Conservation (phyloP, 192 early-diverging fungal genomes). For the Rhizophagus clarus region DNA sequence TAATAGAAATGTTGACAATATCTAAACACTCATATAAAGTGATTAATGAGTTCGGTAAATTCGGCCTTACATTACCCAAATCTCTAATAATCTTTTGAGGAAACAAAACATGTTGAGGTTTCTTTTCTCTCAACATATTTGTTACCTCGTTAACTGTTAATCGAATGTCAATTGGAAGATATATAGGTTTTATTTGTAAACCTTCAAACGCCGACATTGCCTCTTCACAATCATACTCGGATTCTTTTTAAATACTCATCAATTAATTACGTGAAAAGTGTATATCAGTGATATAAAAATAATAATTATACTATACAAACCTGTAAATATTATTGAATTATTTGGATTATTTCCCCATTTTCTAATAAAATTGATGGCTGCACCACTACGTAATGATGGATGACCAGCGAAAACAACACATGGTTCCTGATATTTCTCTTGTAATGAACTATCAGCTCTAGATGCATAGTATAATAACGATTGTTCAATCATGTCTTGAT, state of each 20-base stretch:
- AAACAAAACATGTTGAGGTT: constrained; percentile 42
- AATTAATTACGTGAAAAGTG: neutral
- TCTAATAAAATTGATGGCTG: constrained; percentile 46
- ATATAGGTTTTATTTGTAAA: constrained; percentile 35
- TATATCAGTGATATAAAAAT: neutral
- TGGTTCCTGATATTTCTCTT: constrained; percentile 46
- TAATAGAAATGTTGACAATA: neutral
- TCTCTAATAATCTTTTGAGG: neutral
- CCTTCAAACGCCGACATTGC: constrained; percentile 35
- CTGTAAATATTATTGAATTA: constrained; percentile 53
- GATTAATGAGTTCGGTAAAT: neutral
- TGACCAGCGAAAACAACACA: constrained; percentile 66
- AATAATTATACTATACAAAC: constrained; percentile 19
- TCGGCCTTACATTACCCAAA: neutral
- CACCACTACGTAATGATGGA: constrained; percentile 47
- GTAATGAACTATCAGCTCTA: constrained; percentile 29
- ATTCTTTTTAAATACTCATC: constrained; percentile 29
- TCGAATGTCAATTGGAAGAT: constrained; percentile 42
- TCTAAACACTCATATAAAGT: neutral
- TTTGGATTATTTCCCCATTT: constrained; percentile 50
- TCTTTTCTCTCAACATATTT: constrained; percentile 36
- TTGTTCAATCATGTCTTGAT: constrained; percentile 52
- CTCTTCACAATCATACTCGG: constrained; percentile 36
- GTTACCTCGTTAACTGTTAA: constrained; percentile 39
- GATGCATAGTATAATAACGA: constrained; percentile 39